phyloP scores from a whole-genome alignment of 2,329 filamentous ascomycete species.

The Xylariaceae sp. region DNA sequence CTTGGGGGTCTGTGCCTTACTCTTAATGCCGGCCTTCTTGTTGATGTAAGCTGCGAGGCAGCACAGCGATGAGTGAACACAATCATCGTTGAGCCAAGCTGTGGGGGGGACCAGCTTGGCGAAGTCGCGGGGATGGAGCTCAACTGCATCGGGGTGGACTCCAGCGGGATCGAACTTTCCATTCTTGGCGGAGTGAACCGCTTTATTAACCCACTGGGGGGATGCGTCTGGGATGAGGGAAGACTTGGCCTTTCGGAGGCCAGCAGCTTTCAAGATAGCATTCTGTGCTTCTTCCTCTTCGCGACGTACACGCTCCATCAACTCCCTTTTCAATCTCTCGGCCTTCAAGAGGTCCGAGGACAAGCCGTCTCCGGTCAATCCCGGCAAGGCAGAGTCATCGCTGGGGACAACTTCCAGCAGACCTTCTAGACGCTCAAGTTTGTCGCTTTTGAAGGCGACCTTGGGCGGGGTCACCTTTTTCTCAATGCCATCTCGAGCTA shows the following conservation, averaged over 20 bases:
- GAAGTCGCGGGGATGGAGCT: conserved; percentile 56
- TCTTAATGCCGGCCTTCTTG: conserved; percentile 46
- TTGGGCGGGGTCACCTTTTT: no score
- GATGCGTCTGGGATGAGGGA: conserved; percentile 20
- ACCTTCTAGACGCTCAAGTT: background rate
- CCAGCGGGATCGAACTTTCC: conserved; percentile 13
- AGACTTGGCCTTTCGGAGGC: conserved; percentile 23
- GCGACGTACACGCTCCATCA: conserved; percentile 13
- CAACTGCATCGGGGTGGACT: conserved; percentile 41
- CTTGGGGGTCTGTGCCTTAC: conserved; percentile 48
- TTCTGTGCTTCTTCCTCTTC: conserved; percentile 14
- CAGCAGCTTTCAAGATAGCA: conserved; percentile 17
- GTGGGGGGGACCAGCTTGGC: conserved; percentile 51
- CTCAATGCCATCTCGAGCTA: no score
- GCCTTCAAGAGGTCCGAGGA: conserved; percentile 12
- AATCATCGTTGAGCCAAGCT: conserved; percentile 72
- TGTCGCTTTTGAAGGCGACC: no score
- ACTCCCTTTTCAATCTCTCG: conserved; percentile 13
- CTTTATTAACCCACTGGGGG: conserved; percentile 24
- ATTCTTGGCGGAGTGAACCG: conserved; percentile 13
- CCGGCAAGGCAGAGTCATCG: conserved; percentile 24
- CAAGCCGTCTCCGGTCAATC: conserved; percentile 18
- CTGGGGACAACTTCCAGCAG: conserved; percentile 25
- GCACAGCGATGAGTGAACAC: conserved; percentile 62
- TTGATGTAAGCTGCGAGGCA: conserved; percentile 58